Conservation (phyloP, 331 rosid genomes). For the Spiraea crenata region DNA sequence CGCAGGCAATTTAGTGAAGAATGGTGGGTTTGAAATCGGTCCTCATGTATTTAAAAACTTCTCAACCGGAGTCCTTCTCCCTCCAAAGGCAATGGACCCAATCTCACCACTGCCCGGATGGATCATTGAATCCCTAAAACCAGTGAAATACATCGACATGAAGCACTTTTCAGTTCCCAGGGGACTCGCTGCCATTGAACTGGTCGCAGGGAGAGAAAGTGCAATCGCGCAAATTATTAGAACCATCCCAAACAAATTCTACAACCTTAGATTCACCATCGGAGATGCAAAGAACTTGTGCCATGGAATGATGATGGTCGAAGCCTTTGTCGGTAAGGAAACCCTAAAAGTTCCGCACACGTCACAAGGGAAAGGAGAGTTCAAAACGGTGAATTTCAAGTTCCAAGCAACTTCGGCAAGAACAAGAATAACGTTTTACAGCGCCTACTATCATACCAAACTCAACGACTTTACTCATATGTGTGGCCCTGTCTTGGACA, state of each 20-base stretch:
- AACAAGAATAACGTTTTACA: conserved; percentile 46
- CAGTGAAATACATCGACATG: conserved; percentile 44
- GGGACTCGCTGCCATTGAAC: conserved; percentile 43
- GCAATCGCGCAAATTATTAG: conserved; percentile 51
- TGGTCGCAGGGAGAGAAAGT: conserved; percentile 49
- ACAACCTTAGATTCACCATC: conserved; percentile 43
- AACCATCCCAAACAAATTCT: conserved; percentile 38
- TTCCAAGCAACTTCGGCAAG: conserved; percentile 34
- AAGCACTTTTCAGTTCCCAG: conserved; percentile 49
- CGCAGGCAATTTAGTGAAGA: conserved; percentile 46
- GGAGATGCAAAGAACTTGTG: conserved; percentile 59
- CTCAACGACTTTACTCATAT: conserved; percentile 39
- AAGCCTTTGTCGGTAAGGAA: conserved; percentile 47
- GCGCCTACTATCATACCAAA: conserved; percentile 46
- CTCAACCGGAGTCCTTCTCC: conserved; percentile 50
- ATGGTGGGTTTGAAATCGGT: conserved; percentile 48
- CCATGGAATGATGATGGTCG: conserved; percentile 48
- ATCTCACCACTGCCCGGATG: conserved; percentile 54
- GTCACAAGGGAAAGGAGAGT: conserved; percentile 46
- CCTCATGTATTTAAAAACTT: conserved; percentile 52
- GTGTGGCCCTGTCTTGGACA: conserved; percentile 59
- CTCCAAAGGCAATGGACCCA: conserved; percentile 36
- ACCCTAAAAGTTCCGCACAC: conserved; percentile 34
- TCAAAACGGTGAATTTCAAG: conserved; percentile 38
- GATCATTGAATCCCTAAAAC: conserved; percentile 54